Percentiles rank a stretch among this genome's conserved stretches.
Conservation (phyloP, 768 basidiomycete species). For the Lenzites betulinus region DNA sequence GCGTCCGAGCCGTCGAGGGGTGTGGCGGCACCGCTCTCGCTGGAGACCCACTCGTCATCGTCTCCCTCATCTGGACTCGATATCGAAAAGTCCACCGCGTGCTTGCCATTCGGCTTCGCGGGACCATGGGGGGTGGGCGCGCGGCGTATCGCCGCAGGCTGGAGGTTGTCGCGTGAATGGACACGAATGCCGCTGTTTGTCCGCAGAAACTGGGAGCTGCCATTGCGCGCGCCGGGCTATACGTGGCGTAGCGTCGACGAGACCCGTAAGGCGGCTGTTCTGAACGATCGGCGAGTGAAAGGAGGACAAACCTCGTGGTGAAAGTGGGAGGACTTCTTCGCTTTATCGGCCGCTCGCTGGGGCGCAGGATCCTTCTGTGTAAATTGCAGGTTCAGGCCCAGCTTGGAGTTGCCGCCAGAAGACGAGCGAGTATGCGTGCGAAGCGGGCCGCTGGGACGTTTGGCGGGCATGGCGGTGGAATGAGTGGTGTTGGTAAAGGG, state of each 20-base stretch:
- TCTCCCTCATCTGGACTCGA: conserved; percentile 50
- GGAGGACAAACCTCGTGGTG: conserved; percentile 47
- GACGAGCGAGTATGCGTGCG: conserved; percentile 67
- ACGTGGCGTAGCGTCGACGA: conserved; percentile 1
- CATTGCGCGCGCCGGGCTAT: conserved; percentile 25
- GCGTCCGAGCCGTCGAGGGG: conserved; percentile 55
- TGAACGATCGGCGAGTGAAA: conserved; percentile 11
- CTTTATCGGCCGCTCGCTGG: conserved; percentile 50
- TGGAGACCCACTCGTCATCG: conserved; percentile 79
- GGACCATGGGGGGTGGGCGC: conserved; percentile 21
- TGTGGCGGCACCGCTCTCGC: conserved; percentile 73
- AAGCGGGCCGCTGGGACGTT: conserved; percentile 49
- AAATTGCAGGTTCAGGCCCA: conserved; percentile 62
- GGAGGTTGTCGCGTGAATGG: conserved; percentile 29
- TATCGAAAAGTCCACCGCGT: conserved; percentile 60
- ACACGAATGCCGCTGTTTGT: conserved; percentile 29
- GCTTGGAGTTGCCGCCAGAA: conserved; percentile 55
- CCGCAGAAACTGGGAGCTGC: conserved; percentile 25
- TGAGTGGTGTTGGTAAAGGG: conserved; percentile 4
- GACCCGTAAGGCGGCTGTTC: conserved; percentile 3
- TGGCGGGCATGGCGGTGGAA: conserved; percentile 48
- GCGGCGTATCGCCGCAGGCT: conserved; percentile 25
- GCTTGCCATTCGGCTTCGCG: conserved; percentile 25
- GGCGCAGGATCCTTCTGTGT: conserved; percentile 61
- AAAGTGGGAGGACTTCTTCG: conserved; percentile 47